Base-by-base conservation (phyloP, 139 green algal species). In the Monoraphidium neglectum region DNA sequence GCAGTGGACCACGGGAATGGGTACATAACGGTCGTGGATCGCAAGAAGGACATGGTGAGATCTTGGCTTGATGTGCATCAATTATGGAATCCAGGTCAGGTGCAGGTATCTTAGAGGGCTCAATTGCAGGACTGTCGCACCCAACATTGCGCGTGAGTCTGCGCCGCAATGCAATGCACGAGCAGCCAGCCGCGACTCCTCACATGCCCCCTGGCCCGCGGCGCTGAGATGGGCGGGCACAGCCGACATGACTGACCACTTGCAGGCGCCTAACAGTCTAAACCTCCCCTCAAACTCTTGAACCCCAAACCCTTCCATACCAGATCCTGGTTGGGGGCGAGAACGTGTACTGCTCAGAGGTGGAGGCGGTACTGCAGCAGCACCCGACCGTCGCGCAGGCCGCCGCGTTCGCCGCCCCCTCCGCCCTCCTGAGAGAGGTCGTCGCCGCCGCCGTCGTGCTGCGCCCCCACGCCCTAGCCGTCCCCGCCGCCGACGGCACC, bases 311-410 rank as follows among this genome's bases (percentile, higher is more conserved):
- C n/a, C n/a, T n/a, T n/a, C n/a, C n/a, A n/a, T n/a, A n/a, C n/a
- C 64, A 71, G 23, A 28, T 32, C 28, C 28, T 28, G 64, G 64
- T 40, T 62, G 64, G 38, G 5, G 43, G 33, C 33, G 92, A 97
- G 79, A 98, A 98, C 61, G 94, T 98, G 33, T 97, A 97, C 83
- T 92, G 84, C 70, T 87, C 81, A 15, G 93, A 97, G 77, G 93
- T 98, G 53, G 94, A 98, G 73, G 82, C 87, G n/a, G 92, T 91
- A 16, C 84, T 97, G 43, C 65, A 87, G 35, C 69, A 51, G 13
- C 91, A 97, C 73, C 84, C 86, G 0, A 56, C 66, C 0, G 93
- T 97, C 2, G 73, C 81, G 13, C 80, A 92, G 69, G 92, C 88
- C 4, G 89, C 94, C 1, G 92, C 90, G 4, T 97, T 97, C 80